Conservation (phyloP, 2,329 filamentous ascomycete genomes). For the Phyllosticta paracitricarpa region DNA sequence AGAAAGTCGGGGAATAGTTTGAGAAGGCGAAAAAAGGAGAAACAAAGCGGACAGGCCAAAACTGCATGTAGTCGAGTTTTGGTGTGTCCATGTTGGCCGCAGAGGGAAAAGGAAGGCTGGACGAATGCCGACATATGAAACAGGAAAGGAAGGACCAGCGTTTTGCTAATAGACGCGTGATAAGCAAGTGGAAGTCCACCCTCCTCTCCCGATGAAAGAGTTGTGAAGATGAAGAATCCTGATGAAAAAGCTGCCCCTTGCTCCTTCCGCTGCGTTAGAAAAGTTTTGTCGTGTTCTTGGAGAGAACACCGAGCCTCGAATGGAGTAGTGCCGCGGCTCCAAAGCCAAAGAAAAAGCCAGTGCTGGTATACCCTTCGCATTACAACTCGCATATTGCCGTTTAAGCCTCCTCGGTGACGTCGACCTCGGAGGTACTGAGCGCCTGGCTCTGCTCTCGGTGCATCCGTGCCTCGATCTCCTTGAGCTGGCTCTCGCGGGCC, state of each 20-base stretch:
- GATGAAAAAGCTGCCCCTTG: conserved; percentile 8
- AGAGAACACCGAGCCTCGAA: conserved; percentile 7
- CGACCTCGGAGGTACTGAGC: conserved; percentile 4
- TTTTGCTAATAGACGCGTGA: not conserved
- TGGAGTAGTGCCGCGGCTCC: not conserved
- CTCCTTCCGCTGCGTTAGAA: conserved; percentile 9
- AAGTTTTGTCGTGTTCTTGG: conserved; percentile 6
- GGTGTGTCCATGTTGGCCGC: not conserved
- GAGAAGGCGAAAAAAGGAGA: conserved; percentile 8
- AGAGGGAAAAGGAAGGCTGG: not conserved
- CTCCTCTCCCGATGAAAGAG: conserved; percentile 1
- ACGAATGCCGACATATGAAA: conserved; percentile 6
- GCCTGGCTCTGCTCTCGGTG: conserved; percentile 63
- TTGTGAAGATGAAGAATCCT: conserved; percentile 1
- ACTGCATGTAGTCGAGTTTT: not conserved
- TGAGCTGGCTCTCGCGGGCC: conserved; percentile 94
- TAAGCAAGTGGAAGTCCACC: conserved; percentile 4
- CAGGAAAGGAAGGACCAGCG: conserved; percentile 7
- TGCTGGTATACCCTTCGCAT: conserved; percentile 9
- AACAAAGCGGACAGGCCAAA: not conserved
- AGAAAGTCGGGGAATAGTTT: conserved; percentile 8
- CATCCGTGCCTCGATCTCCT: conserved; percentile 98
- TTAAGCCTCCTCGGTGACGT: conserved; percentile 8
- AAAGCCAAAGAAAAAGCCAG: conserved; percentile 7
- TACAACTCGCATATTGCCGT: conserved; percentile 1